Evolutionary conservation across 371 early-diverging fungal genomes (phyloP), one percentile per base, ranked within the genome.

Genomic region (Gilbertella persicaria): DNA sequence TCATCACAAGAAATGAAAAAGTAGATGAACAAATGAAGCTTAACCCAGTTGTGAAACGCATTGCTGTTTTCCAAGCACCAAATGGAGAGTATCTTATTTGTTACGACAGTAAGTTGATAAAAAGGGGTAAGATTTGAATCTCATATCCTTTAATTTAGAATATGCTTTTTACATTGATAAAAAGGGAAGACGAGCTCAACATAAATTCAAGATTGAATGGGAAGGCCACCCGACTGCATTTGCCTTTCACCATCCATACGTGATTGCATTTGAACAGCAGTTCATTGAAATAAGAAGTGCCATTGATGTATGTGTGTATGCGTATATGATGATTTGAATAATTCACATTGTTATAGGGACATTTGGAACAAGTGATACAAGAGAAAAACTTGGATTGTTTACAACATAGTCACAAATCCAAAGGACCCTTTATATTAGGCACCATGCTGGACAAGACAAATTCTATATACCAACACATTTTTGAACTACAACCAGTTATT

Each of bases 311-410:
- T 45, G 58, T 9, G n/a, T 4, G n/a, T 13, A n/a, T 12, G 37
- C 7, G n/a, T 6, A 6, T 13, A 37, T n/a, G 37, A 6, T 37
- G 4, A 16, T 21, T 21, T 21, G n/a, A 1, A 9, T 21, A 14
- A 20, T 17, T n/a, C n/a, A n/a, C n/a, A n/a, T n/a, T 29, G n/a
- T 48, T 37, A 29, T 65, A 78, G 75, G 84, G 88, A 30, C 67
- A 78, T 40, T 67, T 87, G 42, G 78, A 79, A 35, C 88, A 87
- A 67, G 75, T 87, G n/a, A 86, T 87, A 45, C 80, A 73, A 28
- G 84, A 81, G 1, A 66, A 71, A 37, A 75, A 80, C 50, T 71
- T 86, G 28, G 71, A 72, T 14, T 84, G 80, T 56, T 58, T 87
- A 36, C 75, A 74, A 50, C 69, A 67, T 37, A 70, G 74, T 25